phyloP scores from a whole-genome alignment of 2,329 filamentous ascomycete genomes.

The Pochonia chlamydosporia region DNA sequence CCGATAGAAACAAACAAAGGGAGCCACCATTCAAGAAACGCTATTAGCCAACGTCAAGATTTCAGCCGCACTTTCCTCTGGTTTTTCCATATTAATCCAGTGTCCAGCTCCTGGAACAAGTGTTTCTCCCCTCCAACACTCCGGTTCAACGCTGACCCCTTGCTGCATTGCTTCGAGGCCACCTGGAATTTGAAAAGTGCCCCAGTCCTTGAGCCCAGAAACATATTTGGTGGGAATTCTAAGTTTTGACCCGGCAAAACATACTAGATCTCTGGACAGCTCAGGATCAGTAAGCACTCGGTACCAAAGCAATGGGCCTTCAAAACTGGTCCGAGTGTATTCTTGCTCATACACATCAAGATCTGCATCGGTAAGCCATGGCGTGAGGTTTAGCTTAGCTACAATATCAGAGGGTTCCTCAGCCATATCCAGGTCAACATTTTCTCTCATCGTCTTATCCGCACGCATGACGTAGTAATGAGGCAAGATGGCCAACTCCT shows the following conservation, averaged over 20 bases:
- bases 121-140: constrained; percentile 44
- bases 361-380: constrained; percentile 54
- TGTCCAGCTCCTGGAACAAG: constrained; percentile 59
- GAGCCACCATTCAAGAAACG: no score
- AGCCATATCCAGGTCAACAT: constrained; percentile 30
- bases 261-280: constrained; percentile 8
- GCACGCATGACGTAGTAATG: constrained; percentile 64
- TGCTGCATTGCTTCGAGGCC: constrained; percentile 40
- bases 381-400: constrained; percentile 25
- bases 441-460: constrained; percentile 51
- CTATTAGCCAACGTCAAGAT: constrained; percentile 1
- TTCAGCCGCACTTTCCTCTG: constrained; percentile 26
- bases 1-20: no score
- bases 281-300: constrained; percentile 44
- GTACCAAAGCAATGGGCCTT: constrained; percentile 64
- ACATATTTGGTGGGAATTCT: constrained; percentile 55
- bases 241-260: constrained; percentile 32
- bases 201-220: constrained; percentile 60
- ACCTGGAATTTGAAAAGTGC: constrained; percentile 61
- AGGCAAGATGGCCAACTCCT: constrained; percentile 54
- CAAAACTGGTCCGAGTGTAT: constrained; percentile 57
- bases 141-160: constrained; percentile 34
- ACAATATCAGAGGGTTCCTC: neutral
- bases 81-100: constrained; percentile 64
- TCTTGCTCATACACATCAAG: constrained; percentile 55